Evolutionary conservation across 371 early-diverging fungal genomes (phyloP).

Genomic region (Mucor mucedo): DNA sequence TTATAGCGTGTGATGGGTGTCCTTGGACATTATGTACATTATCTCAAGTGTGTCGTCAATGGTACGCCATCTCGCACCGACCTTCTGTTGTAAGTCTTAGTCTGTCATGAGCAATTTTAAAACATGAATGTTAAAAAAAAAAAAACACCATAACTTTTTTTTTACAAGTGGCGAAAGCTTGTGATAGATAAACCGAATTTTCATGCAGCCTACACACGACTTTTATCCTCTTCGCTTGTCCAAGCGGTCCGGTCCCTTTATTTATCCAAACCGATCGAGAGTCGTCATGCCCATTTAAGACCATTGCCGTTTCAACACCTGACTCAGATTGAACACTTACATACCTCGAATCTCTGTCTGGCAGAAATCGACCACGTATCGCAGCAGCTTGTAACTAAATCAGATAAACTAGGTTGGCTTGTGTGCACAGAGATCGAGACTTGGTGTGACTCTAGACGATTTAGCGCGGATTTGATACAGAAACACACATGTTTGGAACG

Average conservation of each 20-base stretch:
- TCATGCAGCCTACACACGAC: slow-evolving; percentile 16
- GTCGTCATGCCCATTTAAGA: slow-evolving; percentile 26
- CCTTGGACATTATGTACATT: slow-evolving; percentile 25
- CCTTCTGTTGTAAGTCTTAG: slow-evolving; percentile 23
- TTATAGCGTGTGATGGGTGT: slow-evolving; percentile 22
- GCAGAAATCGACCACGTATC: slow-evolving; percentile 27
- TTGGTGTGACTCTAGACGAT: slow-evolving; percentile 28
- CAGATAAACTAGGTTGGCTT: background rate
- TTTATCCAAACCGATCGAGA: slow-evolving; percentile 26
- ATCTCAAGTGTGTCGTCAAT: slow-evolving; percentile 24
- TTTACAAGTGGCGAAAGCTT: slow-evolving; percentile 20
- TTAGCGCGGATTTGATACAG: slow-evolving; percentile 17
- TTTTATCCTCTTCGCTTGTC: slow-evolving; percentile 18
- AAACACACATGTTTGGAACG: slow-evolving; percentile 3
- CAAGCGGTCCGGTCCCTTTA: slow-evolving; percentile 11
- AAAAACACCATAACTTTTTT: background rate
- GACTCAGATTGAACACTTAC: slow-evolving; percentile 14
- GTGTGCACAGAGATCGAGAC: slow-evolving; percentile 27
- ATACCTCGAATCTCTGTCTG: slow-evolving; percentile 28
- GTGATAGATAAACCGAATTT: slow-evolving; percentile 9
- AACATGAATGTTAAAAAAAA: too few relatives aligned
- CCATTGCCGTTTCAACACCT: slow-evolving; percentile 16
- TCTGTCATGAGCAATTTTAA: too few relatives aligned
- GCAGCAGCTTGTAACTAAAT: background rate
- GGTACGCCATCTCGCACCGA: slow-evolving; percentile 25